phyloP scores from a whole-genome alignment of 1,284 basidiomycete species.

The Papiliotrema terrestris region DNA sequence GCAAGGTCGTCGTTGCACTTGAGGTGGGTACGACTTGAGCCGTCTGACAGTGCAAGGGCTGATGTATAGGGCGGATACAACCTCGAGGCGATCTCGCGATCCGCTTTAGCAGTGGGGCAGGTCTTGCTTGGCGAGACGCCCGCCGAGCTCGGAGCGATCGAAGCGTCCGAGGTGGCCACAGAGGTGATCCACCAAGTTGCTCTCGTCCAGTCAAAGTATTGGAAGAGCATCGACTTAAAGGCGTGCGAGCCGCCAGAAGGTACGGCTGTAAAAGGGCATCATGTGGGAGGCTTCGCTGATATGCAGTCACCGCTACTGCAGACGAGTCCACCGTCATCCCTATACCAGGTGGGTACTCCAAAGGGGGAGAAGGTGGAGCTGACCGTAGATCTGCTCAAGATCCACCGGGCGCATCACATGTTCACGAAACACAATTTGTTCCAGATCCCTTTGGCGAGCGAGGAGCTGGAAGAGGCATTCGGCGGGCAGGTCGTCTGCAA shows the following conservation, averaged over 20 bases:
- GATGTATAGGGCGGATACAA: constrained; percentile 84
- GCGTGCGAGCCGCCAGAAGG: constrained; percentile 66
- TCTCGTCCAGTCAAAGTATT: constrained; percentile 79
- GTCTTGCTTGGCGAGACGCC: constrained; percentile 83
- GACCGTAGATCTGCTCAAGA: constrained; percentile 65
- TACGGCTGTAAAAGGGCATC: constrained; percentile 8
- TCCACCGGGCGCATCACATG: constrained; percentile 74
- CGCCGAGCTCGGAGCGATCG: constrained; percentile 63
- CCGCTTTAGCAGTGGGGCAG: constrained; percentile 78
- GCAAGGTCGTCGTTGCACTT: constrained; percentile 85
- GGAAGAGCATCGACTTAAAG: constrained; percentile 78
- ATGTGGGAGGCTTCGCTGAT: background rate
- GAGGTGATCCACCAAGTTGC: constrained; percentile 85
- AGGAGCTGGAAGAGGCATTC: constrained; percentile 65
- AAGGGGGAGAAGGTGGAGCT: constrained; percentile 13
- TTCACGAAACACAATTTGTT: constrained; percentile 69
- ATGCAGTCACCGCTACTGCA: constrained; percentile 1
- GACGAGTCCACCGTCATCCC: constrained; percentile 18
- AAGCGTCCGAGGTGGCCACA: constrained; percentile 71
- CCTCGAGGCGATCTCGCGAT: constrained; percentile 79
- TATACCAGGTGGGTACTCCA: constrained; percentile 22
- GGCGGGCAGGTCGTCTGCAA: constrained; percentile 78
- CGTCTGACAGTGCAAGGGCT: background rate
- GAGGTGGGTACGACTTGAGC: constrained; percentile 59
- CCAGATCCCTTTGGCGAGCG: constrained; percentile 69